These are phyloP conservation scores for Retiboletus flavoniger DNA, from an alignment of 1,284 basidiomycete species.

Conservation along the genomic window DNA sequence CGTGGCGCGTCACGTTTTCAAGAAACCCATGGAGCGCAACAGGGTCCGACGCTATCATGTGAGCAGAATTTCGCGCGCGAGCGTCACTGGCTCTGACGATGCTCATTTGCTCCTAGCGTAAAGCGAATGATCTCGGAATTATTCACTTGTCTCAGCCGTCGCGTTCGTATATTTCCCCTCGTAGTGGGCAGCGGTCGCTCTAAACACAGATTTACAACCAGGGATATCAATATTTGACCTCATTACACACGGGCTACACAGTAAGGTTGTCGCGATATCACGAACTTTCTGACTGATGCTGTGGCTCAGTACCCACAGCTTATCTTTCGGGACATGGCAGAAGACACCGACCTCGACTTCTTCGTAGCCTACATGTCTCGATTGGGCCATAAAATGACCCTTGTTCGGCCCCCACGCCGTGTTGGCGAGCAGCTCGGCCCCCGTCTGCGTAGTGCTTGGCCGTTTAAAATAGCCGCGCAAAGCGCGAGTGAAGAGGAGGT, in stretches of 20 bases:
- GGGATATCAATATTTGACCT: conserved; percentile 57
- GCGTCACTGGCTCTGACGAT: neutral
- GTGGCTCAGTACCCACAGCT: conserved; percentile 52
- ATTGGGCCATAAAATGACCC: conserved; percentile 52
- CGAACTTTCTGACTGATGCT: conserved; percentile 4
- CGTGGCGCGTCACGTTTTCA: conserved; percentile 44
- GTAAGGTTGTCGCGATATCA: conserved; percentile 38
- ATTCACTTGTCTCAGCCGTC: conserved; percentile 40
- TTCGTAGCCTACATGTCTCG: conserved; percentile 62
- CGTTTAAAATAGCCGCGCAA: conserved; percentile 49
- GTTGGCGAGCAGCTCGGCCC: conserved; percentile 49
- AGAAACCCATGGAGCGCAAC: conserved; percentile 46
- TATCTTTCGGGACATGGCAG: conserved; percentile 51
- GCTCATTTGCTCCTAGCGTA: conserved; percentile 34
- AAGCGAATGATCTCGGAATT: conserved; percentile 44
- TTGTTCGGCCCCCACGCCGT: conserved; percentile 56
- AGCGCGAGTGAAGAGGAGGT: conserved; percentile 47
- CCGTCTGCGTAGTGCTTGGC: conserved; percentile 46
- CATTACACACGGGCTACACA: conserved; percentile 53
- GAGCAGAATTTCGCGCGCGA: conserved; percentile 14
- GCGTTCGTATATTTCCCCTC: conserved; percentile 31
- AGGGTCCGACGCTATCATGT: conserved; percentile 45
- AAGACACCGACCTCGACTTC: conserved; percentile 51
- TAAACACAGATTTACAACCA: conserved; percentile 24
- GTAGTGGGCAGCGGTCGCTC: neutral